phyloP scores from a whole-genome alignment of 805 yeast genomes.

The Diddensiella caesifluorescens region DNA sequence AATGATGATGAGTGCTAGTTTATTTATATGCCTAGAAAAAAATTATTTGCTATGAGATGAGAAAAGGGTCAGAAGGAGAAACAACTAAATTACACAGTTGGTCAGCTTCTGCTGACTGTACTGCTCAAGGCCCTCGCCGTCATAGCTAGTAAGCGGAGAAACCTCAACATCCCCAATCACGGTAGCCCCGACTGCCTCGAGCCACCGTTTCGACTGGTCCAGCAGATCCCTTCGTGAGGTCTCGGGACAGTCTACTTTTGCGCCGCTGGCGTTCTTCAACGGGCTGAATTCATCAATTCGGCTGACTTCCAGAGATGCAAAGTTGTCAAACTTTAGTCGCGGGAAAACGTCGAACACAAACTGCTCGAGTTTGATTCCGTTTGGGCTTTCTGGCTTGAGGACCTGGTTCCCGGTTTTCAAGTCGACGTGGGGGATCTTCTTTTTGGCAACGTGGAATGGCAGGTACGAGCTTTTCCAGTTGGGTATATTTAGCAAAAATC shows the following conservation, averaged over 20 bases:
- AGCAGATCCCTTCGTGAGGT: conserved; percentile 67
- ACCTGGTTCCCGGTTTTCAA: conserved; percentile 39
- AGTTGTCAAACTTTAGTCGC: conserved; percentile 58
- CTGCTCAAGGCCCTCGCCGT: conserved; percentile 59
- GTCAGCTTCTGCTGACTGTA: conserved; percentile 13
- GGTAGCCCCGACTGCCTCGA: conserved; percentile 60
- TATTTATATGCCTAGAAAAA: no score
- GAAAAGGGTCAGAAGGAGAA: no score
- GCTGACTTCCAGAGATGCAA: conserved; percentile 89
- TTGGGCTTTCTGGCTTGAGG: conserved; percentile 62
- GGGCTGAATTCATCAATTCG: conserved; percentile 88
- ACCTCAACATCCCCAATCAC: conserved; percentile 61
- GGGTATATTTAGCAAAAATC: conserved; percentile 57
- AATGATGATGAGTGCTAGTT: no score
- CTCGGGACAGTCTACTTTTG: conserved; percentile 78
- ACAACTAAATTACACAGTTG: conserved; percentile 3
- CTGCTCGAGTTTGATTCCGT: conserved; percentile 93
- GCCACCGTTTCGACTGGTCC: conserved; percentile 69
- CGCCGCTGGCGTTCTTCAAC: conserved; percentile 81
- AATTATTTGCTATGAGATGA: no score
- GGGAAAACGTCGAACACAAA: conserved; percentile 96
- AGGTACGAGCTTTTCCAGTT: conserved; percentile 50
- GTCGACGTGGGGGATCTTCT: conserved; percentile 70
- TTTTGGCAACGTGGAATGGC: conserved; percentile 93
- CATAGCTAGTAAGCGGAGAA: conserved; percentile 65